These are phyloP conservation scores for Rosa lucieae DNA, from an alignment of 306 rosid species.

Conservation along the genomic window DNA sequence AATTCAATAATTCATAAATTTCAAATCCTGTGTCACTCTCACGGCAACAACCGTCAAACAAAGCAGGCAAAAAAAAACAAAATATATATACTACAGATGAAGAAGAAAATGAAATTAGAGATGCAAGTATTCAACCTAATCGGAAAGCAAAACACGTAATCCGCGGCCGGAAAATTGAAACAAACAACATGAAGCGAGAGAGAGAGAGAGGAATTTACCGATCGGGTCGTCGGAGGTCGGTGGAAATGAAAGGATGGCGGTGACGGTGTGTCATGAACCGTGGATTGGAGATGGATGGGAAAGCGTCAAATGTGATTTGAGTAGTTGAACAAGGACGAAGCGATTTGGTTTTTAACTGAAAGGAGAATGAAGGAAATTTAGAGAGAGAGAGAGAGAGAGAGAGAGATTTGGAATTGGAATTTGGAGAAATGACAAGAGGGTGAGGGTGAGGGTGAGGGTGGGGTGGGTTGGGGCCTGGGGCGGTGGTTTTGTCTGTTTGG, in stretches of 20 bases:
- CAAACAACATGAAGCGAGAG: neutral
- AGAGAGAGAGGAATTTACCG: neutral
- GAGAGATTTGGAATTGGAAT: slow-evolving; percentile 3
- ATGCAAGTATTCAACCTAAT: neutral
- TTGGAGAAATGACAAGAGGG: neutral
- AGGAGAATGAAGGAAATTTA: no score
- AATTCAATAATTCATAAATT: no score
- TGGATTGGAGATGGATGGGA: neutral
- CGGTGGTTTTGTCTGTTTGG: slow-evolving; percentile 18
- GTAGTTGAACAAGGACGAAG: no score
- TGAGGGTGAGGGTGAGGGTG: no score
- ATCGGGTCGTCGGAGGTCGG: neutral
- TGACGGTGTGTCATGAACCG: neutral
- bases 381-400: neutral
- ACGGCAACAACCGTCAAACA: no score
- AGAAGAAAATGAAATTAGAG: no score
- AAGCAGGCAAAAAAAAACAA: no score
- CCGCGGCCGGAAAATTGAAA: neutral
- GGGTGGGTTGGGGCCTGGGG: neutral
- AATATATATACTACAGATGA: no score
- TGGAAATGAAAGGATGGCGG: neutral
- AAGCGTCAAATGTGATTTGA: neutral
- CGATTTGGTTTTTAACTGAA: no score
- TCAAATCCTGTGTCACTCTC: no score
- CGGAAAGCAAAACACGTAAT: neutral